Base-by-base conservation (phyloP, 805 yeast genomes). In the Wickerhamomyces sydowiorum region DNA sequence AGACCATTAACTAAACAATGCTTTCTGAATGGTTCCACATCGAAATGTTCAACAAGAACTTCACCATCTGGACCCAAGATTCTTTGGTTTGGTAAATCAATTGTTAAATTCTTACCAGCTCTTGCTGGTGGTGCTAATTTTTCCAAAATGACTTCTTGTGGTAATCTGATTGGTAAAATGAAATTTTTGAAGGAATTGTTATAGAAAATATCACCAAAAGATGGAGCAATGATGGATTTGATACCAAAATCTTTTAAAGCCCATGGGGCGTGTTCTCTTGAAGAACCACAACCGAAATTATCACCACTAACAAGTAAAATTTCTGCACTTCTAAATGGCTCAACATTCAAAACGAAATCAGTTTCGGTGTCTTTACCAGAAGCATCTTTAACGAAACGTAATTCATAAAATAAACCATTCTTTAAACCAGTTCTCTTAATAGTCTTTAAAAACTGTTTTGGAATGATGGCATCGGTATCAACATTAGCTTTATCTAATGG, bases 231-330 rank as follows among this genome's bases (percentile, higher is more conserved):
- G 59, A 93, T 86, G 49, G 91, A 83, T 65, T 86, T 83, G 65
- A 93, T 89, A 66, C 99, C 99, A 59, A 93, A 93, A 68, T 93
- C 99, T 58, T 89, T 90, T 52, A 93, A 75, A 2, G 99, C 98
- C 99, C 99, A 93, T 44, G 99, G 98, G 27, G 99, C 99, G 60
- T 93, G 99, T 67, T 93, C 99, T 76, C 99, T 87, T 2, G 97
- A 90, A 32, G 97, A 90, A 58, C 99, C 99, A 72, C 99, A 93
- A 52, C 99, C 99, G 62, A 93, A 93, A 73, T 93, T 93, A 62
- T 87, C 95, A 64, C 99, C 99, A 34, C 95, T 80, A 46, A 89
- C 96, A 53, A 91, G 83, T 51, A 93, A 71, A 53, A 91, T 82
- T 65, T 85, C 81, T 18, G 98, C 83, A 20, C 74, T 57, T 51